Conservation (phyloP, 176 grass and related monocot species). For the Alopecurus myosuroides region DNA sequence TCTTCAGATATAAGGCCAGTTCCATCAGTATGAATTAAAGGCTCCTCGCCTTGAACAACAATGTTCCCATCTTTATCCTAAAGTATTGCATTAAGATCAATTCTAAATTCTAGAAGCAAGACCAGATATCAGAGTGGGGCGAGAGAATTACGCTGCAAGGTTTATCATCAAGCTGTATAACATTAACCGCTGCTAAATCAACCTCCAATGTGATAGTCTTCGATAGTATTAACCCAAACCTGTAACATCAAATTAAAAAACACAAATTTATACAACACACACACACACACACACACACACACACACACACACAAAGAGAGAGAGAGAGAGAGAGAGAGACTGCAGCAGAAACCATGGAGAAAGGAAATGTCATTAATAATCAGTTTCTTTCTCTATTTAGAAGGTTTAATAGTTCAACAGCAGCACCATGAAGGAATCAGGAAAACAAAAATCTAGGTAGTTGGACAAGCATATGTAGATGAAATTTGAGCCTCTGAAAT, state of each 20-base stretch:
- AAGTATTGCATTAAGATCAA: conserved; percentile 20
- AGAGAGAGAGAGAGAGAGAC: neutral
- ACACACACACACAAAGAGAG: too few relatives aligned
- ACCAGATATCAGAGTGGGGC: neutral
- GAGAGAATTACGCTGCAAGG: conserved; percentile 48
- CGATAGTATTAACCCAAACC: conserved; percentile 79
- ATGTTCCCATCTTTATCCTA: conserved; percentile 35
- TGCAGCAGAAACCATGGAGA: neutral
- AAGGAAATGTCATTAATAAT: neutral
- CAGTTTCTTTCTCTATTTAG: neutral
- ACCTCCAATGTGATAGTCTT: conserved; percentile 59
- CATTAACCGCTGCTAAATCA: conserved; percentile 35
- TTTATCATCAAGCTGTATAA: conserved; percentile 44
- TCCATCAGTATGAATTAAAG: conserved; percentile 77
- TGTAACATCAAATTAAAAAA: conserved; percentile 35
- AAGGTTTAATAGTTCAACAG: neutral
- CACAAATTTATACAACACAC: neutral
- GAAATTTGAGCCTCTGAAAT: neutral
- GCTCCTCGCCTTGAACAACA: conserved; percentile 10
- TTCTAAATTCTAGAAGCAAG: neutral
- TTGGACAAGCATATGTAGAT: neutral
- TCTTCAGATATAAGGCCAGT: conserved; percentile 83
- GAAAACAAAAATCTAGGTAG: neutral
- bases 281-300: too few relatives aligned
- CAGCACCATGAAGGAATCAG: neutral